Percentiles rank a stretch among this genome's conserved stretches.
Evolutionary conservation across 352 stramenopile species (phyloP).

Genomic region (Globisporangium nunn): DNA sequence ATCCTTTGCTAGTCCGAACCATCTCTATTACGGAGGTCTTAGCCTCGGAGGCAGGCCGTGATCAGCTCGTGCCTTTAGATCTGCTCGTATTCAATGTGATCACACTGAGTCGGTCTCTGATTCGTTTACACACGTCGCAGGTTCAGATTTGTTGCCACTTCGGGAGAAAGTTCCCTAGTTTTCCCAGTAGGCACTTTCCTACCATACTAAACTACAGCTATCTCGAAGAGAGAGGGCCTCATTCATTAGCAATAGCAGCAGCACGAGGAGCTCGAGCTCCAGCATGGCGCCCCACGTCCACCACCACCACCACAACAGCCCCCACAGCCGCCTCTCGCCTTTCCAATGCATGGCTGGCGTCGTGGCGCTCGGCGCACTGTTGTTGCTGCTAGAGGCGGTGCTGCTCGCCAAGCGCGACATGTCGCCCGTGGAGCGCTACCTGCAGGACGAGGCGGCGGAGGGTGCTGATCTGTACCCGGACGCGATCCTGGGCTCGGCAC

Average conservation of each 20-base stretch:
- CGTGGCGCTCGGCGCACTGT: slow-evolving; percentile 9
- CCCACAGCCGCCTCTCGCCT: slow-evolving; percentile 6
- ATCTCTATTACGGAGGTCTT: too few species aligned
- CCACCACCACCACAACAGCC: too few species aligned
- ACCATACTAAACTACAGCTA: neutral
- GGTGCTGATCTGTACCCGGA: slow-evolving; percentile 34
- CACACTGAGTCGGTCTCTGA: too few species aligned
- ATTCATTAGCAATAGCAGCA: neutral
- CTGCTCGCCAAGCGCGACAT: slow-evolving; percentile 3
- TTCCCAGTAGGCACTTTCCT: neutral
- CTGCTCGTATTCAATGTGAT: too few species aligned
- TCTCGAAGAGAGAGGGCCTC: too few species aligned
- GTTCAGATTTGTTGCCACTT: too few species aligned
- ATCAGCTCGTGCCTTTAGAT: too few species aligned
- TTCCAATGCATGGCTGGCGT: slow-evolving; percentile 8
- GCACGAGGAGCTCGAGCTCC: neutral
- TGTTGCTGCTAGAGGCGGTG: slow-evolving; percentile 10
- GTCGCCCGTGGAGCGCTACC: slow-evolving; percentile 7
- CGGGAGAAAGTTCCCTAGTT: too few species aligned
- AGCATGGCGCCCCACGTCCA: neutral
- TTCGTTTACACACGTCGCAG: too few species aligned
- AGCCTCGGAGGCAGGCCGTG: too few species aligned
- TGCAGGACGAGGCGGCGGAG: slow-evolving; percentile 18
- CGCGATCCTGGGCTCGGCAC: slow-evolving; percentile 29
- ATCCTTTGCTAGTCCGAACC: too few species aligned